These are phyloP conservation scores for Syncephalastrum monosporum DNA, from an alignment of 371 early-diverging fungal species.

Conservation along the genomic window DNA sequence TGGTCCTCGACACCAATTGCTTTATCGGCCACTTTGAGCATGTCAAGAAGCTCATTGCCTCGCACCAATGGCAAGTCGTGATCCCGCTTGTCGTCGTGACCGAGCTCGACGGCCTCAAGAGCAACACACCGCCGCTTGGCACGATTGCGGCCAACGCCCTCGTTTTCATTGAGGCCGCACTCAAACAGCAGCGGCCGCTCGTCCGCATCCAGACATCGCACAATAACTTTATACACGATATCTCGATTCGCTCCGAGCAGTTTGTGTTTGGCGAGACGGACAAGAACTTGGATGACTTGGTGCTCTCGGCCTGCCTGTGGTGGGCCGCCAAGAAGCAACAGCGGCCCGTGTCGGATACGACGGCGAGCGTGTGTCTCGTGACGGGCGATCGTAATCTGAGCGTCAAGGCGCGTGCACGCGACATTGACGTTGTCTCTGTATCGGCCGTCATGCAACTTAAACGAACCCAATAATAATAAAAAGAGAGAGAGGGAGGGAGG, in stretches of 20 bases:
- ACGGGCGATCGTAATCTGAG: conserved; percentile 68
- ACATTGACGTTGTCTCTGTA: conserved; percentile 56
- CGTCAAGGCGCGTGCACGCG: conserved; percentile 66
- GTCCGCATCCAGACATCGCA: conserved; percentile 66
- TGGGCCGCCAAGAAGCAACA: conserved; percentile 20
- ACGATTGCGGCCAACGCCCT: conserved; percentile 53
- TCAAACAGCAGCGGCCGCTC: conserved; percentile 31
- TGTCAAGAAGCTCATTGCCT: conserved; percentile 51
- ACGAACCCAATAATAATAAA: too few relatives aligned
- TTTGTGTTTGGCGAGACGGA: conserved; percentile 64
- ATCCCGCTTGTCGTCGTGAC: conserved; percentile 67
- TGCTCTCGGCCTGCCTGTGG: conserved; percentile 63
- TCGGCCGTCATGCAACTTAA: conserved; percentile 39
- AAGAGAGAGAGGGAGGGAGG: too few relatives aligned
- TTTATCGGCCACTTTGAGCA: conserved; percentile 60
- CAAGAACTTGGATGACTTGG: conserved; percentile 66
- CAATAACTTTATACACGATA: conserved; percentile 61
- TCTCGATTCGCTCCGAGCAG: conserved; percentile 63
- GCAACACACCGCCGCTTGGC: conserved; percentile 58
- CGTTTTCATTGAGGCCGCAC: conserved; percentile 45
- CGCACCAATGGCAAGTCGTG: conserved; percentile 57
- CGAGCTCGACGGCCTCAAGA: conserved; percentile 61
- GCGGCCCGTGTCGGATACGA: conserved; percentile 14
- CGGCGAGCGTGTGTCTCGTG: conserved; percentile 52
- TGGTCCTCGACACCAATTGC: conserved; percentile 71